Percentiles rank a stretch among this genome's conserved stretches.
These are phyloP conservation scores for Vigna radiata DNA, from an alignment of 306 rosid species.

Conservation along the genomic window DNA sequence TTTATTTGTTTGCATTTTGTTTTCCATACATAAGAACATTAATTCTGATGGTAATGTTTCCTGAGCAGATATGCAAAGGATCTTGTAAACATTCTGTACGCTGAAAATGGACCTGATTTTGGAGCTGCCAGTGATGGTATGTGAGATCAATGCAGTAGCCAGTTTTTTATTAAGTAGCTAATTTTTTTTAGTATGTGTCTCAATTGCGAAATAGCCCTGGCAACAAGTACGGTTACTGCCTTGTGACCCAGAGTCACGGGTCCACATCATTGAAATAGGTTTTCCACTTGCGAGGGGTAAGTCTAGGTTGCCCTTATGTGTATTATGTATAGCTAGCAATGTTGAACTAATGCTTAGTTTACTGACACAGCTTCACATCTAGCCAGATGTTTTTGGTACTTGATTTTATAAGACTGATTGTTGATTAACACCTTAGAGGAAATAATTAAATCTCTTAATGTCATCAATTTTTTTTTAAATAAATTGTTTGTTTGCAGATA, in stretches of 20 bases:
- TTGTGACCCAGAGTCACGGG: neutral
- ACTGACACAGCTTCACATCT: slow-evolving; percentile 18
- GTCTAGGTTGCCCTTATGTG: neutral
- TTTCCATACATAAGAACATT: slow-evolving; percentile 33
- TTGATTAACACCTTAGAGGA: slow-evolving; percentile 9
- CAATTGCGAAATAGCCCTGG: neutral
- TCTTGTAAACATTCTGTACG: slow-evolving; percentile 76
- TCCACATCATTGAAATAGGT: neutral
- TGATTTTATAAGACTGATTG: neutral
- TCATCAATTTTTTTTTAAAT: neutral
- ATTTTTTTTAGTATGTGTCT: neutral
- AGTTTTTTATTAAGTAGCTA: slow-evolving; percentile 10
- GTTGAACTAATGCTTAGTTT: slow-evolving; percentile 2
- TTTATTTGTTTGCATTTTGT: slow-evolving; percentile 29
- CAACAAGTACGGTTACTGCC: neutral
- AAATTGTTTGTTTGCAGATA: neutral
- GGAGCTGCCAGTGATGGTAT: slow-evolving; percentile 99
- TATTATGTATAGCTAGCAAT: neutral
- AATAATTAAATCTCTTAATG: neutral
- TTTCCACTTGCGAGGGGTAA: neutral
- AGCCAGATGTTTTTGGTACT: slow-evolving; percentile 7
- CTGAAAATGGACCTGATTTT: slow-evolving; percentile 88
- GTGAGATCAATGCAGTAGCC: slow-evolving; percentile 27
- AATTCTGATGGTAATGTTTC: slow-evolving; percentile 40
- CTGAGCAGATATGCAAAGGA: slow-evolving; percentile 90